These are phyloP conservation scores for Geranium brycei DNA, from an alignment of 345 rosid species.

Conservation along the genomic window DNA sequence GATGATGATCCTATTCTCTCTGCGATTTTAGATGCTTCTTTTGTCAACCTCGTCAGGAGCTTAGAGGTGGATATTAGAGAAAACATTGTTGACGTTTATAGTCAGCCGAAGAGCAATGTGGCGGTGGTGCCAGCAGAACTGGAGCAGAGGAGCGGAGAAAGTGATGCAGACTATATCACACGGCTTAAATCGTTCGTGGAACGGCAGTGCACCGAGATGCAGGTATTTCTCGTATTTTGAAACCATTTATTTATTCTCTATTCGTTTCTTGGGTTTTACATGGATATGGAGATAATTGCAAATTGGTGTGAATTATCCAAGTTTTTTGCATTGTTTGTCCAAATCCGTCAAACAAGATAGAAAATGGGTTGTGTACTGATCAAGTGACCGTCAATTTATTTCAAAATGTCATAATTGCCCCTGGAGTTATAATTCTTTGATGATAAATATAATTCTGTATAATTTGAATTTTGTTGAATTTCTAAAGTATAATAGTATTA, in stretches of 20 bases:
- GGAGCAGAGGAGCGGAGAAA: conserved; percentile 71
- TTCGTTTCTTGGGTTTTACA: background rate
- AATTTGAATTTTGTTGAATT: no score
- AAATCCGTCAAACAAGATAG: no score
- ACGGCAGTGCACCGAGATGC: conserved; percentile 80
- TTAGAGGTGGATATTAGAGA: conserved; percentile 60
- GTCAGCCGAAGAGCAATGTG: conserved; percentile 72
- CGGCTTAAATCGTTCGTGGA: conserved; percentile 71
- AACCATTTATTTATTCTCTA: background rate
- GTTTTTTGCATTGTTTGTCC: no score
- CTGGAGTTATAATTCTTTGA: no score
- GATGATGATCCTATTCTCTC: conserved; percentile 65
- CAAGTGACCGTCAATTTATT: no score
- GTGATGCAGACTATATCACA: conserved; percentile 50
- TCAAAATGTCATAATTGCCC: no score
- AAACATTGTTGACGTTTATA: conserved; percentile 54
- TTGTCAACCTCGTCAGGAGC: conserved; percentile 41
- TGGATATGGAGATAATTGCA: no score
- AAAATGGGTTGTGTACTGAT: no score
- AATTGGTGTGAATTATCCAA: no score
- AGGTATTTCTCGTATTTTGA: conserved; percentile 51
- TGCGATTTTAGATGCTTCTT: conserved; percentile 43
- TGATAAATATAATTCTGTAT: no score
- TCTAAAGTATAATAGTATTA: no score
- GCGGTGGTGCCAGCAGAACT: conserved; percentile 77